These are phyloP conservation scores for Smallanthus sonchifolius DNA, from an alignment of 129 eudicot genomes.

Conservation along the genomic window DNA sequence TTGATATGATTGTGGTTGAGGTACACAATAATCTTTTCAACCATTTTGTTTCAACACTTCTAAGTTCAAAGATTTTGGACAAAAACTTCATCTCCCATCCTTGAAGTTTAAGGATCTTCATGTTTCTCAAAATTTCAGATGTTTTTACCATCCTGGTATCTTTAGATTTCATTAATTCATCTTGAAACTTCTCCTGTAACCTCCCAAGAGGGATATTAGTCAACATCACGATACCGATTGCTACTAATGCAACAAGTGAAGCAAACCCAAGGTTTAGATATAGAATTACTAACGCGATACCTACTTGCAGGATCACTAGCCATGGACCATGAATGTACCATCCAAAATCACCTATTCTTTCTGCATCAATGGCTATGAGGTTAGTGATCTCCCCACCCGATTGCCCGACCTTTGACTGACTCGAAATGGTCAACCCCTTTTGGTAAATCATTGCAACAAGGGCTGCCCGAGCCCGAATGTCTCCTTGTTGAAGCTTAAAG, in stretches of 20 bases:
- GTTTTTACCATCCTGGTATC: slow-evolving; percentile 80
- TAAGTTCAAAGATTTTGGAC: slow-evolving; percentile 48
- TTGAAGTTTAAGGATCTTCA: slow-evolving; percentile 89
- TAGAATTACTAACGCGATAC: slow-evolving; percentile 53
- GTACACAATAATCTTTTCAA: slow-evolving; percentile 50
- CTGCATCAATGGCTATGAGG: slow-evolving; percentile 80
- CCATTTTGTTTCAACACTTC: slow-evolving; percentile 64
- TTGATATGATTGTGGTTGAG: slow-evolving; percentile 39
- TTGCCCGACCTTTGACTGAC: slow-evolving; percentile 52
- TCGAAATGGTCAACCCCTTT: slow-evolving; percentile 70
- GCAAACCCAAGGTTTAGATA: slow-evolving; percentile 77
- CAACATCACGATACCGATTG: slow-evolving; percentile 65
- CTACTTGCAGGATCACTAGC: slow-evolving; percentile 66
- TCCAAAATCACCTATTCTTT: slow-evolving; percentile 55
- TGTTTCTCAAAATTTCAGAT: slow-evolving; percentile 68
- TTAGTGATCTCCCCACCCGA: slow-evolving; percentile 79
- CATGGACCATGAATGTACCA: slow-evolving; percentile 88
- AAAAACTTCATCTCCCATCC: slow-evolving; percentile 93
- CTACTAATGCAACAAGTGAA: slow-evolving; percentile 52
- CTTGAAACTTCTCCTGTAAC: slow-evolving; percentile 59
- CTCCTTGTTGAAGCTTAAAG: slow-evolving; percentile 76
- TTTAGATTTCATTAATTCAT: slow-evolving; percentile 64
- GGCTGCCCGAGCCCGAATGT: slow-evolving; percentile 63
- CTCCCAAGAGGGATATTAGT: slow-evolving; percentile 68
- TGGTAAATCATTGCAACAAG: slow-evolving; percentile 69